phyloP scores from a whole-genome alignment of 2,329 filamentous ascomycete species.

The Alternaria angustiovoidea region DNA sequence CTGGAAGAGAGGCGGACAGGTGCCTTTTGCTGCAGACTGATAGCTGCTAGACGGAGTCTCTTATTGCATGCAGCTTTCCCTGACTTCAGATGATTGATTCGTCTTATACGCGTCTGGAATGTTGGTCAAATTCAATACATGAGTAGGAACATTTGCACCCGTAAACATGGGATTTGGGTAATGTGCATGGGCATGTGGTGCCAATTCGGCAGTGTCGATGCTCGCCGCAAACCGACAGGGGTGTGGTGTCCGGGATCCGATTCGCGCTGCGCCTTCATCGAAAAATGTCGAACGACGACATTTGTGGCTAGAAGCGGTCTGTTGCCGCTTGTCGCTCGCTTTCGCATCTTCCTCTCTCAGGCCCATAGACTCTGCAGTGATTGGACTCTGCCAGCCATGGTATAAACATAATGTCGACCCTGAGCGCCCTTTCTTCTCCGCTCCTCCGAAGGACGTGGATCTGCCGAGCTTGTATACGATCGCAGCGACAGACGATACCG shows the following conservation, averaged over 20 bases:
- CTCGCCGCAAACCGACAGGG: constrained; percentile 12
- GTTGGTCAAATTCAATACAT: neutral
- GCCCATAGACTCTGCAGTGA: constrained; percentile 10
- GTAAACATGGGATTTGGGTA: neutral
- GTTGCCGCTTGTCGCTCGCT: constrained; percentile 11
- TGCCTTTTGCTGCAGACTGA: neutral
- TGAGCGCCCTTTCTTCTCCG: constrained; percentile 33
- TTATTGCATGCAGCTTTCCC: neutral
- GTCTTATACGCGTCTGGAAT: neutral
- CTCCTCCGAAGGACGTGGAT: constrained; percentile 46
- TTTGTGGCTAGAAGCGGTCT: constrained; percentile 16
- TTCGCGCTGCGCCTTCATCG: constrained; percentile 20
- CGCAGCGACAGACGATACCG: constrained; percentile 29
- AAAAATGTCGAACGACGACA: constrained; percentile 27
- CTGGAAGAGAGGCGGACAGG: constrained; percentile 1
- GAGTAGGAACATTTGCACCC: neutral
- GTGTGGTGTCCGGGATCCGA: constrained; percentile 19
- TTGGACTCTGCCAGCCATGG: constrained; percentile 12
- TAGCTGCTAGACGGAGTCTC: constrained; percentile 1
- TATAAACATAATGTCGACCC: constrained; percentile 45
- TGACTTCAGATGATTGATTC: neutral
- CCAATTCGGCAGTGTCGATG: constrained; percentile 18
- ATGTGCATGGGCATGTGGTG: neutral
- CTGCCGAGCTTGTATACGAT: constrained; percentile 45
- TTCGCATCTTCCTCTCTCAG: constrained; percentile 2